Evolutionary conservation across 169 alveolate genomes (phyloP).

Genomic region (Plasmodium gonderi): DNA sequence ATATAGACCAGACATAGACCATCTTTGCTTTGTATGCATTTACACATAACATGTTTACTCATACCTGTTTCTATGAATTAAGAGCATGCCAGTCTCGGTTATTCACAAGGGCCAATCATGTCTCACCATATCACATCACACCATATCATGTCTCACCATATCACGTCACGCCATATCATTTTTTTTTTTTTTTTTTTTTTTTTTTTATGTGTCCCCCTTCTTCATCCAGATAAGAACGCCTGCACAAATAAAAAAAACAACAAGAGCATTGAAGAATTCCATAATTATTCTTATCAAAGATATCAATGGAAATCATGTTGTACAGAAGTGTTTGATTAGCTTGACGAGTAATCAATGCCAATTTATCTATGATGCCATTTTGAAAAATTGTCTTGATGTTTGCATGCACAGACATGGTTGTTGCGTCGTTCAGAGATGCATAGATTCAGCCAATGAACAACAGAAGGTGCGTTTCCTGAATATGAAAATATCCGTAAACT

Average conservation of each 20-base stretch:
- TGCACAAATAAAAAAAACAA: slow-evolving; percentile 35
- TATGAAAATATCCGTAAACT: neutral
- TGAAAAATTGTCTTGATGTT: slow-evolving; percentile 85
- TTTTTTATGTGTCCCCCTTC: no score
- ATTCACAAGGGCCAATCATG: no score
- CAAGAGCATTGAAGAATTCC: slow-evolving; percentile 67
- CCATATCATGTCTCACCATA: neutral
- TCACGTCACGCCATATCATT: neutral
- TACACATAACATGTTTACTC: no score
- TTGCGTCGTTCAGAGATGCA: slow-evolving; percentile 95
- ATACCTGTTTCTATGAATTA: no score
- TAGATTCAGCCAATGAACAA: slow-evolving; percentile 89
- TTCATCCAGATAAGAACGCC: slow-evolving; percentile 27
- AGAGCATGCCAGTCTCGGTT: no score
- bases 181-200: no score
- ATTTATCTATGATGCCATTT: slow-evolving; percentile 88
- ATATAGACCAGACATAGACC: no score
- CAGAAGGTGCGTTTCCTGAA: slow-evolving; percentile 73
- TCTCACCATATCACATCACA: neutral
- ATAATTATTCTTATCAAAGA: slow-evolving; percentile 87
- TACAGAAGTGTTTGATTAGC: slow-evolving; percentile 88
- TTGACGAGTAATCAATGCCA: slow-evolving; percentile 86
- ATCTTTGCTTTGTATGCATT: no score
- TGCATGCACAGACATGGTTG: slow-evolving; percentile 95
- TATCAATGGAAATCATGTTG: slow-evolving; percentile 94